These are phyloP conservation scores for Luffa acutangula DNA, from an alignment of 306 rosid species.

Conservation along the genomic window DNA sequence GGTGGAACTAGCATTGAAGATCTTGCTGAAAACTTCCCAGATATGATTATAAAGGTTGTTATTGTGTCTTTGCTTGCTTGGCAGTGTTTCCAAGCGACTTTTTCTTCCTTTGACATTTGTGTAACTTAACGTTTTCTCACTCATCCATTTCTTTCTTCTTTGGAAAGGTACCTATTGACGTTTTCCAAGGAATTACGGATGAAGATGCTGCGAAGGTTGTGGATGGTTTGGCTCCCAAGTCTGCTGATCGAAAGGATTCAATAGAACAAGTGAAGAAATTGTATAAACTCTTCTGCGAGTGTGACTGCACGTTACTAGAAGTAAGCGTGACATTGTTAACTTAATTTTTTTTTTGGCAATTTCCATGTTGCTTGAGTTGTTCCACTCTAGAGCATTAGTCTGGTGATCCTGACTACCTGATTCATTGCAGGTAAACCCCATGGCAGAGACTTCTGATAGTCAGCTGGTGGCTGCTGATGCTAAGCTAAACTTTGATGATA, in stretches of 20 bases:
- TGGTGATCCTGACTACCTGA: neutral
- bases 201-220: constrained; percentile 94
- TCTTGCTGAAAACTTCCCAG: constrained; percentile 96
- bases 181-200: constrained; percentile 83
- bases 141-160: constrained; percentile 18
- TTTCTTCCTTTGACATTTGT: constrained; percentile 1
- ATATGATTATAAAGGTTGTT: constrained; percentile 76
- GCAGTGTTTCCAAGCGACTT: neutral
- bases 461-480: constrained; percentile 99
- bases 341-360: neutral
- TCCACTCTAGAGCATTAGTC: constrained; percentile 7
- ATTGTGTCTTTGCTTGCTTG: constrained; percentile 12
- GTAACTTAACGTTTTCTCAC: neutral
- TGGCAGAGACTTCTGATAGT: constrained; percentile 92
- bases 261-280: constrained; percentile 98
- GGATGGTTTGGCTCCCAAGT: constrained; percentile 90
- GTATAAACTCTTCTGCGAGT: constrained; percentile 64
- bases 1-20: constrained; percentile 99
- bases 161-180: constrained; percentile 87
- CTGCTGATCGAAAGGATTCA: constrained; percentile 55
- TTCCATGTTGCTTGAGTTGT: neutral
- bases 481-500: constrained; percentile 92
- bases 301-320: constrained; percentile 95
- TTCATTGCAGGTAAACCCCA: constrained; percentile 73
- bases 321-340: constrained; percentile 37